Percentiles rank a stretch among this genome's conserved stretches.
These are phyloP conservation scores for Podosphaera leucotricha DNA, from an alignment of 2,329 filamentous ascomycete species.

Conservation along the genomic window DNA sequence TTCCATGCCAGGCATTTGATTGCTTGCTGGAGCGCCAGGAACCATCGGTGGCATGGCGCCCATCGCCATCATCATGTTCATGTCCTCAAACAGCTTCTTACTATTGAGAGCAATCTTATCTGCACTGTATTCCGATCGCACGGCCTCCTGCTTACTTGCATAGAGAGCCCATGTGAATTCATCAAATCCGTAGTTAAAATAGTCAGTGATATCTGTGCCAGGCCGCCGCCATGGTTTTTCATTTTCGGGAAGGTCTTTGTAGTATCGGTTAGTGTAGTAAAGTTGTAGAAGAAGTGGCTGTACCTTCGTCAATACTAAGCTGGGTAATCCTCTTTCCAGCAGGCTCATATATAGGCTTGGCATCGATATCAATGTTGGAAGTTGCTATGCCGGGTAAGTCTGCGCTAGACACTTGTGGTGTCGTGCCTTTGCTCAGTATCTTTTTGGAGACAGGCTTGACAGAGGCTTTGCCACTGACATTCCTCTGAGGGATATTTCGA, in stretches of 20 bases:
- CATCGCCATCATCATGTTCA: slow-evolving; percentile 44
- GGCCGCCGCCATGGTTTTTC: slow-evolving; percentile 91
- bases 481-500: slow-evolving; percentile 37
- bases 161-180: slow-evolving; percentile 97
- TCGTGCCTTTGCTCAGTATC: slow-evolving; percentile 18
- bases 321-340: slow-evolving; percentile 64
- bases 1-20: slow-evolving; percentile 31
- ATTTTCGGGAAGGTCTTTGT: slow-evolving; percentile 43
- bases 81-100: slow-evolving; percentile 60
- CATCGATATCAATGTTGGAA: slow-evolving; percentile 68
- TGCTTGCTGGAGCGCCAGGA: slow-evolving; percentile 15
- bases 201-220: slow-evolving; percentile 83
- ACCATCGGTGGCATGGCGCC: slow-evolving; percentile 24
- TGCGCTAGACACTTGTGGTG: slow-evolving; percentile 21
- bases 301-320: slow-evolving; percentile 47
- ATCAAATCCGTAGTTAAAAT: slow-evolving; percentile 98
- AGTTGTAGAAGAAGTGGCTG: slow-evolving; percentile 1
- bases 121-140: slow-evolving; percentile 53
- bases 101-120: slow-evolving; percentile 36
- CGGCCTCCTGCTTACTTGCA: slow-evolving; percentile 61
- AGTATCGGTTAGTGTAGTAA: slow-evolving; percentile 1
- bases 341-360: slow-evolving; percentile 52
- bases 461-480: slow-evolving; percentile 26
- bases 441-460: slow-evolving; percentile 24
- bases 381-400: slow-evolving; percentile 41